phyloP scores from a whole-genome alignment of 1,284 basidiomycete genomes.

The Porodaedalea pini region DNA sequence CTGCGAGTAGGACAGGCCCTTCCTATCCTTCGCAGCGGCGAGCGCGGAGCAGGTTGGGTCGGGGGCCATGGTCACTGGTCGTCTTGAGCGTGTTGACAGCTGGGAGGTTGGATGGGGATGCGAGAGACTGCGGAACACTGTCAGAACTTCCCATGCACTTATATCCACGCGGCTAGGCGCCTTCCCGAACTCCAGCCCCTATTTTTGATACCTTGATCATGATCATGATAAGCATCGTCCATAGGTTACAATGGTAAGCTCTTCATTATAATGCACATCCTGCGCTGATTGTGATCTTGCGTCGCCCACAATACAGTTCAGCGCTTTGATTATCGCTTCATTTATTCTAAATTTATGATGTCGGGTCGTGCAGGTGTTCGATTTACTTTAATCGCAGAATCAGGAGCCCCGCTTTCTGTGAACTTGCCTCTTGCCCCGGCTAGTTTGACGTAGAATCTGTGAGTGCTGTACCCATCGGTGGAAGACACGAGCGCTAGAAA shows the following conservation, averaged over 20 bases:
- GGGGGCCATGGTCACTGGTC: slow-evolving; percentile 33
- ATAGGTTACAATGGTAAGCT: neutral
- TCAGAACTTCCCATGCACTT: neutral
- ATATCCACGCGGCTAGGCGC: neutral
- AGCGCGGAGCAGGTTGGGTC: slow-evolving; percentile 57
- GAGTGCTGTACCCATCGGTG: too few relatives aligned
- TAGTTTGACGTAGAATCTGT: too few relatives aligned
- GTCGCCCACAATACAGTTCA: too few relatives aligned
- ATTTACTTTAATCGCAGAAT: too few relatives aligned
- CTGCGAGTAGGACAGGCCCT: slow-evolving; percentile 43
- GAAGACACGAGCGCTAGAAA: too few relatives aligned
- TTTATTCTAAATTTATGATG: too few relatives aligned
- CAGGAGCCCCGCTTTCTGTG: too few relatives aligned
- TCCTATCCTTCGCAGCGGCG: slow-evolving; percentile 45
- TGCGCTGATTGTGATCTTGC: neutral
- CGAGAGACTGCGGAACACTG: neutral
- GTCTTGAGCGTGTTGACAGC: neutral
- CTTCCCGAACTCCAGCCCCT: neutral
- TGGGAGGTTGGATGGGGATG: neutral
- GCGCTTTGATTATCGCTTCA: too few relatives aligned
- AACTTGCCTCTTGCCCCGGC: too few relatives aligned
- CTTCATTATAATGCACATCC: neutral
- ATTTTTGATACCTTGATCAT: neutral
- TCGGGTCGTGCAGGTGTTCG: too few relatives aligned
- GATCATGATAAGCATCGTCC: neutral